Evolutionary conservation across 805 yeast species (phyloP).

Genomic region (Clavispora carvajalis): DNA sequence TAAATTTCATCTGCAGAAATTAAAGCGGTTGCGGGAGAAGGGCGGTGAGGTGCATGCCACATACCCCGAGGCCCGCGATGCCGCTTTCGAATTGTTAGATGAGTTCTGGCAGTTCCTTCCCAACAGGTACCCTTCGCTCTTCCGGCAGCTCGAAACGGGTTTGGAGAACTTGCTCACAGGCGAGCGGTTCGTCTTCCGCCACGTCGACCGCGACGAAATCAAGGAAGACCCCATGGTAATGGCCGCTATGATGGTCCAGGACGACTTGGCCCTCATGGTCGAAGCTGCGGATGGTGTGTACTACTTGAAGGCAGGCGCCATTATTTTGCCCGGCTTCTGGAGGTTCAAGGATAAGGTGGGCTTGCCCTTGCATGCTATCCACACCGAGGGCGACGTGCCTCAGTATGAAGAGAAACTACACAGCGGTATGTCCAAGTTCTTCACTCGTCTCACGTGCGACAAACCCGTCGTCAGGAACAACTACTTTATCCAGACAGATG

Average conservation of each 20-base stretch:
- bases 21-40: conserved; percentile 42
- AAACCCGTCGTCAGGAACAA: conserved; percentile 64
- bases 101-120: conserved; percentile 53
- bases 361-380: conserved; percentile 52
- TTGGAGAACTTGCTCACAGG: conserved; percentile 49
- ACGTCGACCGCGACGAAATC: conserved; percentile 8
- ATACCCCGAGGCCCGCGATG: conserved; percentile 44
- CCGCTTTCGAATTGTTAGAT: conserved; percentile 51
- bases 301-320: conserved; percentile 54
- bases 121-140: conserved; percentile 51
- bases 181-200: conserved; percentile 38
- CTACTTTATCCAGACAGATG: conserved; percentile 62
- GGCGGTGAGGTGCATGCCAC: conserved; percentile 49
- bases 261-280: conserved; percentile 63
- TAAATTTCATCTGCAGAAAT: conserved; percentile 48
- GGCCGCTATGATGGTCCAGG: conserved; percentile 55
- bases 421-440: conserved; percentile 63
- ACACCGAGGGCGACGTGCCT: conserved; percentile 65
- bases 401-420: conserved; percentile 54
- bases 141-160: conserved; percentile 41
- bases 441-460: conserved; percentile 50
- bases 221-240: conserved; percentile 53
- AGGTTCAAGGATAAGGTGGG: conserved; percentile 55
- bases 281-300: conserved; percentile 56
- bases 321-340: conserved; percentile 68